Evolutionary conservation across 164 flowering plant genomes (phyloP).

Genomic region (Macadamia integrifolia): DNA sequence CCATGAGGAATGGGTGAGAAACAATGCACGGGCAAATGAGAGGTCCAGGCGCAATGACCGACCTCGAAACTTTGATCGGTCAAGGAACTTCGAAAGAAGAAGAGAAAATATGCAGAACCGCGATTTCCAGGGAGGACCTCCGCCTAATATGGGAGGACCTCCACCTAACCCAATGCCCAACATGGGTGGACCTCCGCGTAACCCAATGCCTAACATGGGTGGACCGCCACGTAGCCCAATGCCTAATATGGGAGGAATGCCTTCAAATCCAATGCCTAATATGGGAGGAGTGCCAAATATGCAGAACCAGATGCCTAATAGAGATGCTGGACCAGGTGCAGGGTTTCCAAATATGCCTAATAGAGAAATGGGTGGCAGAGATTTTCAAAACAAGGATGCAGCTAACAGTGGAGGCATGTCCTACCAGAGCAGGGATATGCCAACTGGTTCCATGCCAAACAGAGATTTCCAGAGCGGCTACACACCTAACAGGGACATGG

Average conservation of each 20-base stretch:
- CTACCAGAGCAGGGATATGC: constrained; percentile 15
- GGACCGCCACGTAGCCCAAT: neutral
- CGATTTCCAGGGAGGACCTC: constrained; percentile 13
- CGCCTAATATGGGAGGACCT: neutral
- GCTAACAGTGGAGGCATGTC: constrained; percentile 21
- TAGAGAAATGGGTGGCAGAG: constrained; percentile 12
- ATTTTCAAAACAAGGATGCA: constrained; percentile 14
- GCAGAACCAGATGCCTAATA: neutral
- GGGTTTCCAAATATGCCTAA: constrained; percentile 4
- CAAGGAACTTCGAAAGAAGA: constrained; percentile 72
- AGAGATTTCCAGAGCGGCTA: constrained; percentile 19
- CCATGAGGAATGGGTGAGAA: constrained; percentile 78
- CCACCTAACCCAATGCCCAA: neutral
- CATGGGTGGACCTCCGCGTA: constrained; percentile 9
- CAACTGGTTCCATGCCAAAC: constrained; percentile 13
- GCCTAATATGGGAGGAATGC: neutral
- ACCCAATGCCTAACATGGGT: constrained; percentile 10
- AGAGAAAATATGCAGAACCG: constrained; percentile 38
- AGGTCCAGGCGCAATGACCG: constrained; percentile 15
- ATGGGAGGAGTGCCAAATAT: neutral
- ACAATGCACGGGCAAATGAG: constrained; percentile 28
- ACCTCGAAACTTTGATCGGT: constrained; percentile 61
- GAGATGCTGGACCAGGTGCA: neutral
- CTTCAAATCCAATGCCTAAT: neutral
- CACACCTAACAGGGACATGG: neutral